Conservation (phyloP, 495 filamentous ascomycete species). For the Chaetomidium leptoderma region DNA sequence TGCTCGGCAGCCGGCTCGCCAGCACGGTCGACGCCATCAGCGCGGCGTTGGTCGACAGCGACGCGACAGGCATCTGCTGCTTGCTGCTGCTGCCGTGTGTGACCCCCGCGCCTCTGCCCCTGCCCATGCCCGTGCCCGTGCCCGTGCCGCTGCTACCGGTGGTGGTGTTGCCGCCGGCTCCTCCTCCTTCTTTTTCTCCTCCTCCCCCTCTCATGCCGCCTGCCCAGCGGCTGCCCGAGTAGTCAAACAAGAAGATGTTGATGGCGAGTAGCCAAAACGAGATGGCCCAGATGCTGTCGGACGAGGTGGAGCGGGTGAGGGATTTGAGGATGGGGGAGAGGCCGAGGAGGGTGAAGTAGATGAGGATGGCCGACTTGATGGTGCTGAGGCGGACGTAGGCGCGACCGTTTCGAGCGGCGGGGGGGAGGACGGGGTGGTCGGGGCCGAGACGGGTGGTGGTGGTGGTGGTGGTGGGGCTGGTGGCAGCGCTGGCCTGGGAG, state of each 20-base stretch:
- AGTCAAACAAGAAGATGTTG: conserved; percentile 97
- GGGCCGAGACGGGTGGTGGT: conserved; percentile 5
- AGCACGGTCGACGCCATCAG: conserved; percentile 85
- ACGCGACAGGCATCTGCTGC: conserved; percentile 66
- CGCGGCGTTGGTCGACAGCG: conserved; percentile 86
- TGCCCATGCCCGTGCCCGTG: neutral
- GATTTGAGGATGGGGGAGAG: conserved; percentile 93
- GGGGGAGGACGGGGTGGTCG: neutral
- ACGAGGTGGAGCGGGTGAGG: conserved; percentile 81
- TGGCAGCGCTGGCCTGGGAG: conserved; percentile 26
- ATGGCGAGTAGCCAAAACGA: conserved; percentile 87
- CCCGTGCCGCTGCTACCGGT: neutral
- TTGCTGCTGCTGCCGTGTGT: conserved; percentile 5
- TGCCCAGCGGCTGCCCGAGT: conserved; percentile 56
- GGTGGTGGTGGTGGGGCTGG: conserved; percentile 23
- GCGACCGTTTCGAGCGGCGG: conserved; percentile 20
- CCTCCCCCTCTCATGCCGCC: too few species aligned
- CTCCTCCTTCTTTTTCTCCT: too few species aligned
- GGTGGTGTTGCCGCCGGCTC: conserved; percentile 24
- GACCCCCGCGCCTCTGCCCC: too few species aligned
- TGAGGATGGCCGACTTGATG: conserved; percentile 85
- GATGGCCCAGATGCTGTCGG: conserved; percentile 94
- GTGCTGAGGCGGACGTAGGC: conserved; percentile 42
- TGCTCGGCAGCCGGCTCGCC: conserved; percentile 78
- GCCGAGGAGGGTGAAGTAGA: conserved; percentile 85